Evolutionary conservation across 108 stramenopile species (phyloP), one percentile per base, ranked within the genome.

Genomic region (Nitzschia sp.): DNA sequence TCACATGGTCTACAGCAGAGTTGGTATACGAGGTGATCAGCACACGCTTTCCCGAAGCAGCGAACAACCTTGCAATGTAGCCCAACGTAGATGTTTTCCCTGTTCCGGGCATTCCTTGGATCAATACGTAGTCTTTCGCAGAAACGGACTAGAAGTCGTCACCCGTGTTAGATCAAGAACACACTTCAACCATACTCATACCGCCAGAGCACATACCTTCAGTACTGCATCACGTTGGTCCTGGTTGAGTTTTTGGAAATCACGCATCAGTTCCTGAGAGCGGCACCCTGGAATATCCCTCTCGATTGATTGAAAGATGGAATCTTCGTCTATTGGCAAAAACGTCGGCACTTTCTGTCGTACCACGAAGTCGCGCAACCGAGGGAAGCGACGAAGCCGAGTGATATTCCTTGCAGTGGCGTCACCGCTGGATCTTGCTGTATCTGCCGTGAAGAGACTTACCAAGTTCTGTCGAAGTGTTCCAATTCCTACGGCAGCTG

Each of bases 11-110:
- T 17, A 99, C 97, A 43, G 97, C 98, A 10, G 88, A 65, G 71
- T 99, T 95, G 7, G 98, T 98, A 71, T 97, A 98, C 51, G 88
- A 82, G 10, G 97, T 93, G 34, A 99, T 69, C n/a, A 98, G 74
- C 29, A 99, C 96, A 25, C 94, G 72, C 41, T 90, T 82, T 7
- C 95, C 94, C n/a, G 73, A 78, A 10, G 92, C 91, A 17, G 89
- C 91, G 34, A 99, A 79, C 46, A 94, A 76, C 6, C 92, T 75
- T 22, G 89, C 86, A 26, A 97, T 61, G 57, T 97, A 97, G 41
- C 84, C 75, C 21, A 97, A 80, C 12, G 85, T 92, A 34, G 83
- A 82, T 0, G 94, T 87, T 73, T 97, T 97, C 15, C 96, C 96
- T 10, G 93, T 95, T 26, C 96, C 87, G 6, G 89, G 89, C 17